A percentile compares a stretch with the other conserved stretches of the same genome.
phyloP scores from a whole-genome alignment of 768 basidiomycete genomes.

The Phylloporus arenicola region DNA sequence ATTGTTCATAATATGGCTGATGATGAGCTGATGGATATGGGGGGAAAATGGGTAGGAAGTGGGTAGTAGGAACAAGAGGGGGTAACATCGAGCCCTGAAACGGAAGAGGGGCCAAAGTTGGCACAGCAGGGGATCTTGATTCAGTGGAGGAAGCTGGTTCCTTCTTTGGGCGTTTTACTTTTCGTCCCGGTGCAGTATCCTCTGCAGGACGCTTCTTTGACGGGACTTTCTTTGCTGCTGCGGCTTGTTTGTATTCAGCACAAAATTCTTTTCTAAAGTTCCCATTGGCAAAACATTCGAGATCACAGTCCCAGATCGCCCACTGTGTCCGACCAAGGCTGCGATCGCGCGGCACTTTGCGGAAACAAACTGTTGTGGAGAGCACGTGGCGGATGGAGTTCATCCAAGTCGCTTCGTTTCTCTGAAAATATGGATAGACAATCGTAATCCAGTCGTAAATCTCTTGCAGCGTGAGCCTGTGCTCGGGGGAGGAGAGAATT shows the following conservation, averaged over 20 bases:
- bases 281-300: conserved; percentile 78
- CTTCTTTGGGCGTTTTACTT: conserved; percentile 45
- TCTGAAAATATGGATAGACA: conserved; percentile 90
- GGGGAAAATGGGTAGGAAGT: conserved; percentile 41
- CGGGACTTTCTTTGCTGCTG: conserved; percentile 24
- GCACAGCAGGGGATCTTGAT: conserved; percentile 18
- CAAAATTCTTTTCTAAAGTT: conserved; percentile 68
- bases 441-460: conserved; percentile 96
- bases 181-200: conserved; percentile 35
- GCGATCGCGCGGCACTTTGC: conserved; percentile 75
- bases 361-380: conserved; percentile 86
- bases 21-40: conserved; percentile 57
- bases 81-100: conserved; percentile 18
- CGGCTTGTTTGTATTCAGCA: conserved; percentile 31
- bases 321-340: conserved; percentile 79
- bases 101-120: conserved; percentile 17
- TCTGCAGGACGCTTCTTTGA: conserved; percentile 39
- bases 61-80: conserved; percentile 20
- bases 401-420: conserved; percentile 94
- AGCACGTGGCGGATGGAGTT: conserved; percentile 97
- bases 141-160: conserved; percentile 20
- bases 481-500: conserved; percentile 76
- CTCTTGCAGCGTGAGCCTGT: conserved; percentile 86
- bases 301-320: conserved; percentile 80
- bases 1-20: conserved; percentile 69